These are phyloP conservation scores for Dendrobium chrysotoxum DNA, from an alignment of 106 monocot genomes.

Conservation along the genomic window DNA sequence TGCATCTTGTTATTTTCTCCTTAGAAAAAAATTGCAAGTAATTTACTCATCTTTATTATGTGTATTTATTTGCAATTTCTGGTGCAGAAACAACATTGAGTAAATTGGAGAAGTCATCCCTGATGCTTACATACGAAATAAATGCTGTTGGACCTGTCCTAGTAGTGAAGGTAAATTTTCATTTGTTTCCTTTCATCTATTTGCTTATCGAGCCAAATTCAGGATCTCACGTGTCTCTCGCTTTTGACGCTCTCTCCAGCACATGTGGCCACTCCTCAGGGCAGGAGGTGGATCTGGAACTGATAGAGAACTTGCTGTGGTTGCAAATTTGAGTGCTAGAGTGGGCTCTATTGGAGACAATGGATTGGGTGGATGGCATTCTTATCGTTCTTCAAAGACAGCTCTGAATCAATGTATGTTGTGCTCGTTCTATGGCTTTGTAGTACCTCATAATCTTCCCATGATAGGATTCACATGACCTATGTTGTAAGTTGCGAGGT, in stretches of 20 bases:
- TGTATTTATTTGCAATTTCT: slow-evolving; percentile 10
- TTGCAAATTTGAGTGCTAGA: slow-evolving; percentile 91
- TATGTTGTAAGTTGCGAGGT: too few relatives aligned
- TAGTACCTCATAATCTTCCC: too few relatives aligned
- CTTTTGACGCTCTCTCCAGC: slow-evolving; percentile 27
- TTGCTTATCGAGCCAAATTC: neutral
- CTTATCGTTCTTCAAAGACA: slow-evolving; percentile 87
- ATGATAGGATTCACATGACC: too few relatives aligned
- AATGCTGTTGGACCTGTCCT: slow-evolving; percentile 89
- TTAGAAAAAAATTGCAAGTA: neutral
- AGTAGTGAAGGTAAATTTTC: slow-evolving; percentile 69
- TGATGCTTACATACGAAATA: slow-evolving; percentile 87
- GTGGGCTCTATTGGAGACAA: slow-evolving; percentile 95
- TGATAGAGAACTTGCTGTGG: slow-evolving; percentile 52
- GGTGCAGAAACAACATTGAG: slow-evolving; percentile 81
- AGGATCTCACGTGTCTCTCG: neutral
- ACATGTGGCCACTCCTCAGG: slow-evolving; percentile 93
- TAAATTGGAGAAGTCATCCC: slow-evolving; percentile 80
- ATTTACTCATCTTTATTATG: neutral
- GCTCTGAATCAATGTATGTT: slow-evolving; percentile 84
- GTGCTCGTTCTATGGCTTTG: neutral
- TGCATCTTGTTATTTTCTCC: neutral
- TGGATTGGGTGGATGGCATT: slow-evolving; percentile 90
- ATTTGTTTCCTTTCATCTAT: neutral
- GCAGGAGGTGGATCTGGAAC: slow-evolving; percentile 58